Evolutionary conservation across 75 land plant genomes (phyloP), one percentile per base, ranked within the genome.

Genomic region (Selaginella tamariscina): DNA sequence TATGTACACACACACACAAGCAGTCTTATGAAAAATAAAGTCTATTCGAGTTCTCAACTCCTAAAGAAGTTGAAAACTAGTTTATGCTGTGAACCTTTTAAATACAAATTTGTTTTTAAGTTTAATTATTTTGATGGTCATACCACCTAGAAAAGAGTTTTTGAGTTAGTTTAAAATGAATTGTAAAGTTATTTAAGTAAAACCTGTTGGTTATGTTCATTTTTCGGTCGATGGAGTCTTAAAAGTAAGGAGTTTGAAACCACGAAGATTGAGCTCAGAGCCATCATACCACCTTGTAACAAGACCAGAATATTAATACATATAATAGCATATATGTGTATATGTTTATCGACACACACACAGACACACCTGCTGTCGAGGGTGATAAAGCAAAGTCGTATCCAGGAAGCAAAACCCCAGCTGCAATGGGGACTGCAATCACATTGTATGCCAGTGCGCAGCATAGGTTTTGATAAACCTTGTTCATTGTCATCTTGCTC

Each of bases 401-500:
- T 1, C 71, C 75, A 1, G 98, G 98, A 74, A 90, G 88, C 33
- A 94, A 70, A 1, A 73, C 79, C 9, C 98, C 98, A n/a, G 98
- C 98, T 21, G 98, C 98, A 73, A 94, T 74, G 15, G 98, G 98
- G 9, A 94, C 77, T 0, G 96, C 83, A 32, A 90, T 74, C 1
- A 76, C 70, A 74, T 94, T 94, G 32, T 94, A 94, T 29, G 91
- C 91, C 20, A 94, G 71, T 1, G 98, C 96, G 89, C 98, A 94
- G 30, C 80, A 81, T 29, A 94, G 75, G 72, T 94, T 94, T 63
- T 94, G 98, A 54, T 83, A 77, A 15, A 94, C 98, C 81, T 94
- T 94, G 24, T 49, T 67, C 79, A 90, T 85, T 78, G 98, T 94
- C 70, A 88, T 88, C 22, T 74, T 78, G 55, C 96, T 78, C 65